A percentile compares a stretch with the other conserved stretches of the same genome.
These are phyloP conservation scores for Hypoxylon rickii DNA, from an alignment of 495 filamentous ascomycete species.

Conservation along the genomic window DNA sequence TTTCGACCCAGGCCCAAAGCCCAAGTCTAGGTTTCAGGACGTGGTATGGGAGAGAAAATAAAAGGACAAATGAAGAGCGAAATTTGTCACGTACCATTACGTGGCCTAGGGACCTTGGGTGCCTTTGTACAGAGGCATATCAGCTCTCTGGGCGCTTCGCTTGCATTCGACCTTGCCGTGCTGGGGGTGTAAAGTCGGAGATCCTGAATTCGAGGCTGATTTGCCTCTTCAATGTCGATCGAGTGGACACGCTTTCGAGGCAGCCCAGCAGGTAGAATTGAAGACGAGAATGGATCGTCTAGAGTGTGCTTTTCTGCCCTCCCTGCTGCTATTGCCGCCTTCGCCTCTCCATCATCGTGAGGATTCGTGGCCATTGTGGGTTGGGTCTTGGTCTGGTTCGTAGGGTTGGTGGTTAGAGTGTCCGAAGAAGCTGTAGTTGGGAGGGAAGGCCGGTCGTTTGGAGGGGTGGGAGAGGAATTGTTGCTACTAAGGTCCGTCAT, in stretches of 20 bases:
- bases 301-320: slow-evolving; percentile 4
- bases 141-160: slow-evolving; percentile 45
- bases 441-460: slow-evolving; percentile 22
- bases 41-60: slow-evolving; percentile 25
- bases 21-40: slow-evolving; percentile 11
- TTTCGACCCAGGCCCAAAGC: slow-evolving; percentile 4
- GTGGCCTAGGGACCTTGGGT: slow-evolving; percentile 89
- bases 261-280: slow-evolving; percentile 5
- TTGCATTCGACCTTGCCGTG: slow-evolving; percentile 32
- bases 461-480: slow-evolving; percentile 18
- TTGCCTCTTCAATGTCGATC: slow-evolving; percentile 53
- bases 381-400: slow-evolving; percentile 10
- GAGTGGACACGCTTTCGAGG: slow-evolving; percentile 50
- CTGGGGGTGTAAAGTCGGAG: slow-evolving; percentile 45
- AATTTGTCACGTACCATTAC: slow-evolving; percentile 77
- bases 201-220: slow-evolving; percentile 47
- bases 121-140: slow-evolving; percentile 93
- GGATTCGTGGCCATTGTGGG: slow-evolving; percentile 22
- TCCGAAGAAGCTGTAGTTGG: slow-evolving; percentile 14
- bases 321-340: slow-evolving; percentile 2
- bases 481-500: slow-evolving; percentile 22
- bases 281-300: slow-evolving; percentile 1
- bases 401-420: slow-evolving; percentile 11
- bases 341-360: slow-evolving; percentile 13
- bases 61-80: slow-evolving; percentile 13